These are phyloP conservation scores for Trypanosomatidae sp. DNA, from an alignment of 208 protist species.

Conservation along the genomic window DNA sequence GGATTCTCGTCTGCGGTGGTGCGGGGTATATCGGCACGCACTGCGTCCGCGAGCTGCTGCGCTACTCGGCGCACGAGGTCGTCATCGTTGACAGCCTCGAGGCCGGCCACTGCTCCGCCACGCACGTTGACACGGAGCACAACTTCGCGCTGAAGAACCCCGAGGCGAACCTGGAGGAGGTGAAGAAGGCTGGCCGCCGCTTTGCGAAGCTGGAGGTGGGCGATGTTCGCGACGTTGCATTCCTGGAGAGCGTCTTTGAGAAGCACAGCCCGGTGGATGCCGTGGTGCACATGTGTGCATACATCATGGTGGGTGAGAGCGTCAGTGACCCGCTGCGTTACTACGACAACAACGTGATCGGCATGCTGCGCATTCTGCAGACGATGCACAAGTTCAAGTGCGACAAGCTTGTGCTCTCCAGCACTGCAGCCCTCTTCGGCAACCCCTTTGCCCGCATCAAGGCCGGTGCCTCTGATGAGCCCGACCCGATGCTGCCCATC, in stretches of 20 bases:
- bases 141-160: slow-evolving; percentile 30
- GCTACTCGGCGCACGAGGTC: slow-evolving; percentile 76
- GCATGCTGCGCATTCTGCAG: slow-evolving; percentile 91
- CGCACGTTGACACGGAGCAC: slow-evolving; percentile 62
- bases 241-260: slow-evolving; percentile 89
- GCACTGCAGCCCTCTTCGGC: slow-evolving; percentile 95
- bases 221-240: slow-evolving; percentile 85
- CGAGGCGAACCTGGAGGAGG: slow-evolving; percentile 9
- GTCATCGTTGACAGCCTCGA: slow-evolving; percentile 95
- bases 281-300: slow-evolving; percentile 96
- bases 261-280: slow-evolving; percentile 76
- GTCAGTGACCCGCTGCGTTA: slow-evolving; percentile 92
- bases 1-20: slow-evolving; percentile 96
- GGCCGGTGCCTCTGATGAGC: slow-evolving; percentile 17
- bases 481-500: slow-evolving; percentile 59
- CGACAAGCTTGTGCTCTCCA: slow-evolving; percentile 97
- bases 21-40: slow-evolving; percentile 98
- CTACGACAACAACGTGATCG: slow-evolving; percentile 97
- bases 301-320: slow-evolving; percentile 94
- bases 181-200: slow-evolving; percentile 21
- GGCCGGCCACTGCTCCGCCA: slow-evolving; percentile 57
- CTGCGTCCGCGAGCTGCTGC: slow-evolving; percentile 92
- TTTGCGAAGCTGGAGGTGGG: slow-evolving; percentile 70
- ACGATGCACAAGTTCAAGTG: slow-evolving; percentile 90
- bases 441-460: slow-evolving; percentile 34